Evolutionary conservation across 2,329 filamentous ascomycete species (phyloP).

Genomic region (Trichocomaceae sp.): DNA sequence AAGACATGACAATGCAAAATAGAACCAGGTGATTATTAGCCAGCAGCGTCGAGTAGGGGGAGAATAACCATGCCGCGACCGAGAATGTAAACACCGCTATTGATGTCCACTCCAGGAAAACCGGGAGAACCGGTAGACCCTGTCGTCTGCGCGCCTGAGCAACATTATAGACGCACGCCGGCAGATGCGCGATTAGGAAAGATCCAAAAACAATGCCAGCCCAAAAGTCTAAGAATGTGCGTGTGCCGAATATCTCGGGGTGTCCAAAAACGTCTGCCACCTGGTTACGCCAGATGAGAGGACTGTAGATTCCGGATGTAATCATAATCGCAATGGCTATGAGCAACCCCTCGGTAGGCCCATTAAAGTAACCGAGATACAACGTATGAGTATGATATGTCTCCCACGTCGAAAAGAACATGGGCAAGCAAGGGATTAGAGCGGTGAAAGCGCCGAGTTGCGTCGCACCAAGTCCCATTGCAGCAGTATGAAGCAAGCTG

Average conservation of each 20-base stretch:
- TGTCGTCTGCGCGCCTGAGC: slow-evolving; percentile 64
- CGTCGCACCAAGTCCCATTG: slow-evolving; percentile 83
- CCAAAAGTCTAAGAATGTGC: slow-evolving; percentile 84
- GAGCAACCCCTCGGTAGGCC: slow-evolving; percentile 89
- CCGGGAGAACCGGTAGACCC: slow-evolving; percentile 67
- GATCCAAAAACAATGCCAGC: slow-evolving; percentile 61
- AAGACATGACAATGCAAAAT: slow-evolving; percentile 89
- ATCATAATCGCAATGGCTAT: slow-evolving; percentile 83
- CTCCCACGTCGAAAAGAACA: slow-evolving; percentile 99
- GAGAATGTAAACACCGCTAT: slow-evolving; percentile 73
- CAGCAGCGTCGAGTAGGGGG: slow-evolving; percentile 76
- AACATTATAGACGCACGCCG: slow-evolving; percentile 85
- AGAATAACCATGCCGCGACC: slow-evolving; percentile 79
- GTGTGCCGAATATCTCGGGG: slow-evolving; percentile 57
- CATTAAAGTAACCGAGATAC: slow-evolving; percentile 94
- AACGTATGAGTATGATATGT: slow-evolving; percentile 98
- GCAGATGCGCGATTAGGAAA: slow-evolving; percentile 68
- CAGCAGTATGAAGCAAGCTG: slow-evolving; percentile 81
- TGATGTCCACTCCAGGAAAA: slow-evolving; percentile 91
- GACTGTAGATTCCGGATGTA: slow-evolving; percentile 78
- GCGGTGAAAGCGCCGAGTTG: slow-evolving; percentile 85
- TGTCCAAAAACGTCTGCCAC: slow-evolving; percentile 64
- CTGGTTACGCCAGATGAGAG: slow-evolving; percentile 74
- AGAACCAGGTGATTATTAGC: slow-evolving; percentile 80
- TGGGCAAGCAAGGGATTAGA: slow-evolving; percentile 82